These are phyloP conservation scores for Lumnitzera littorea DNA, from an alignment of 345 rosid species.

Conservation along the genomic window DNA sequence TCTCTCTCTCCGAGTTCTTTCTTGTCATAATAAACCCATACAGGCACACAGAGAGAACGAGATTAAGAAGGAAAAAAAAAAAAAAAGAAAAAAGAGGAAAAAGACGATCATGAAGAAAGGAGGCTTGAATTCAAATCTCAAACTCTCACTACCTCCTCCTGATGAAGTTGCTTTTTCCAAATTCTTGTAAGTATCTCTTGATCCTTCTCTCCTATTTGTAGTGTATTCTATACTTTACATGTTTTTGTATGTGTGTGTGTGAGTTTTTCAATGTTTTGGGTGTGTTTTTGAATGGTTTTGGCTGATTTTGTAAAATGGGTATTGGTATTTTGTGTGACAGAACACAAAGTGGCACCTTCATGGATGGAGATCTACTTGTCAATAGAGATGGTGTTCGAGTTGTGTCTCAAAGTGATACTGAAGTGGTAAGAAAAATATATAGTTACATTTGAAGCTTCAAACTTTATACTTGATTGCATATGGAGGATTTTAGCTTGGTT, in stretches of 20 bases:
- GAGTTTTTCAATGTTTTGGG: not conserved
- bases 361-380: slow-evolving; percentile 91
- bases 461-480: not conserved
- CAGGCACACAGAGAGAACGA: too few species aligned
- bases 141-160: slow-evolving; percentile 47
- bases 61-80: too few species aligned
- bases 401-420: slow-evolving; percentile 42
- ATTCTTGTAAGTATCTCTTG: slow-evolving; percentile 44
- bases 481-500: not conserved
- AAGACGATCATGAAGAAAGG: slow-evolving; percentile 50
- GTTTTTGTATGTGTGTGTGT: slow-evolving; percentile 3
- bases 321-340: slow-evolving; percentile 18
- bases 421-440: slow-evolving; percentile 40
- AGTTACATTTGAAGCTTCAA: not conserved
- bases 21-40: too few species aligned
- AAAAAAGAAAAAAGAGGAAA: too few species aligned
- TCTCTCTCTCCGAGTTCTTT: too few species aligned
- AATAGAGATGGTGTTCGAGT: slow-evolving; percentile 86
- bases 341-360: slow-evolving; percentile 82
- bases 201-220: not conserved
- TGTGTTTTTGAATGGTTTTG: not conserved
- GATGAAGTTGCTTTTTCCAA: slow-evolving; percentile 48
- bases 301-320: not conserved
- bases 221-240: not conserved
- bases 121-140: slow-evolving; percentile 43